Conservation (phyloP, 192 early-diverging fungal species). For the Umbelopsis ramanniana region DNA sequence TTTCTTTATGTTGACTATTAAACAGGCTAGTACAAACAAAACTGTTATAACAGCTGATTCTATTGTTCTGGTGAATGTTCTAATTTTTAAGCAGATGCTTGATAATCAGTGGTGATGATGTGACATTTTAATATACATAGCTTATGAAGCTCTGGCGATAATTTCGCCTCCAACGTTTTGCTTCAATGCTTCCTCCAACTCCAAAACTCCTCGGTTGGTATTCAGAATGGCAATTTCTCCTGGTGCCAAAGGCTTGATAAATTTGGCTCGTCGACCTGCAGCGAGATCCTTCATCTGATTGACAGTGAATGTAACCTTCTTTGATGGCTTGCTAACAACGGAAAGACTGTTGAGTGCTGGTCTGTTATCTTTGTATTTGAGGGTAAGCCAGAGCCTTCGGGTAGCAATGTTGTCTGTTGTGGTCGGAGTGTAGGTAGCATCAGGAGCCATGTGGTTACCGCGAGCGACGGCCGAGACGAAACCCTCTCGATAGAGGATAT, state of each 20-base stretch:
- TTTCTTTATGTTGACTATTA: neutral
- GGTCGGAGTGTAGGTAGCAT: conserved; percentile 69
- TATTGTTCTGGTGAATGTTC: neutral
- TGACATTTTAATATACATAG: conserved; percentile 14
- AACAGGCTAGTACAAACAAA: conserved; percentile 19
- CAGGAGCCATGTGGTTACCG: conserved; percentile 82
- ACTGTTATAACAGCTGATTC: neutral
- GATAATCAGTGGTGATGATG: too few species aligned
- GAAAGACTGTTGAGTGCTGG: conserved; percentile 82
- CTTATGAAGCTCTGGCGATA: conserved; percentile 64
- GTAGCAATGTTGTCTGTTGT: conserved; percentile 84
- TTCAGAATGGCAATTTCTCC: conserved; percentile 93
- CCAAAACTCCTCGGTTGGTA: conserved; percentile 85
- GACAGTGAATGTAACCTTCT: conserved; percentile 79
- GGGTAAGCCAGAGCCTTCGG: conserved; percentile 88
- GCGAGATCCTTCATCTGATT: conserved; percentile 80
- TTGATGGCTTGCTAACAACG: conserved; percentile 85
- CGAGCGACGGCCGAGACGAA: conserved; percentile 80
- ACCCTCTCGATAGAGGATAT: conserved; percentile 91
- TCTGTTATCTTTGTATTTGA: conserved; percentile 88
- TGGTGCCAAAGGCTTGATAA: conserved; percentile 81
- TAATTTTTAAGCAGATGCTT: too few species aligned
- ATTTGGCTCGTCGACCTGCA: conserved; percentile 70
- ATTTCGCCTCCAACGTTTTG: conserved; percentile 88
- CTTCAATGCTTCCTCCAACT: conserved; percentile 88